Evolutionary conservation across 2,329 filamentous ascomycete genomes (phyloP), one percentile per base, ranked within the genome.

Genomic region (Paraphoma chrysanthemicola): DNA sequence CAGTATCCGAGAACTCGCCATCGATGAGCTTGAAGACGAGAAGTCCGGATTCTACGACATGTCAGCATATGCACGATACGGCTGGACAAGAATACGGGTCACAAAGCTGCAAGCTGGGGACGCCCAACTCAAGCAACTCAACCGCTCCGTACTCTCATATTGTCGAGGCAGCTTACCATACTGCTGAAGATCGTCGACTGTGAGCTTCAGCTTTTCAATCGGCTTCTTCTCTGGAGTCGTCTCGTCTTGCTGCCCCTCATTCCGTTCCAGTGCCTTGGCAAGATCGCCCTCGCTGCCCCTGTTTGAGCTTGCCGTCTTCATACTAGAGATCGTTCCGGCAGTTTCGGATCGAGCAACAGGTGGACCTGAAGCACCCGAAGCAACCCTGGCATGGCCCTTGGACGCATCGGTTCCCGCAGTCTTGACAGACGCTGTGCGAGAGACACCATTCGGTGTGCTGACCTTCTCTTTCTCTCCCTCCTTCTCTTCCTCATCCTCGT

Each of bases 11-110:
- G 72, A 99, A 85, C 53, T 97, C 90, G 23, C 90, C 93, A 59
- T 98, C 93, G 73, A 97, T 87, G 54, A 99, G 86, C 73, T 93
- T 94, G 85, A 99, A 98, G 53, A 99, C 91, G 61, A 99, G 83
- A 54, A 99, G 85, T 62, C 95, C 95, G 54, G 91, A 95, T 80
- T 98, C 93, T 88, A 61, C 2, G 43, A 47, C 18, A 39, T 48
- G 67, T 82, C 67, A 83, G 79, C 63, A 56, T 28, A 55, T 18
- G 10, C 7, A 30, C 23, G 9, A 44, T 5, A 43, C 8, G n/a
- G 30, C 14, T 5, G 8, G 16, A 46, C 55, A 64, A 69, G 56
- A 62, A 66, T 62, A 64, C 51, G 51, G 57, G 49, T 44, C 49
- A 54, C 55, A 51, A 56, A 52, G 60, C 53, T 64, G 63, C 31